Conservation (phyloP, 2,329 filamentous ascomycete species). For the Dactylellina haptotyla region DNA sequence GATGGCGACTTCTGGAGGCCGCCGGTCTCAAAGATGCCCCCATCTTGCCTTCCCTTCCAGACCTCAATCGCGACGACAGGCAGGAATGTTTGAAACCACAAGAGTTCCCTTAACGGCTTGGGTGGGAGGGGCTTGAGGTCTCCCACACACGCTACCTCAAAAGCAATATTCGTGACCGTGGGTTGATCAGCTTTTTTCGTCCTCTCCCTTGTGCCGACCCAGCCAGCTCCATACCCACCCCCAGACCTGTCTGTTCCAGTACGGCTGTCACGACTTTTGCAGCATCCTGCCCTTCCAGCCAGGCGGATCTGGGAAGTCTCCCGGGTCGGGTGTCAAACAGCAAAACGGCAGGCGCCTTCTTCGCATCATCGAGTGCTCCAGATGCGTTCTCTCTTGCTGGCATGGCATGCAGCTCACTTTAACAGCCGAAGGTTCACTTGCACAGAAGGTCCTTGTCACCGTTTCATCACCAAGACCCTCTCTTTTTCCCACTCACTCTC, state of each 20-base stretch:
- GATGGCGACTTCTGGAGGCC: slow-evolving; percentile 5
- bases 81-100: slow-evolving; percentile 49
- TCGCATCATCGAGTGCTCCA: slow-evolving; percentile 19
- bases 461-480: slow-evolving; percentile 20
- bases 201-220: background rate
- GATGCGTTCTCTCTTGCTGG: slow-evolving; percentile 28
- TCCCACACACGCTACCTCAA: slow-evolving; percentile 5
- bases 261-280: slow-evolving; percentile 45
- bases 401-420: slow-evolving; percentile 29
- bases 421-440: slow-evolving; percentile 22
- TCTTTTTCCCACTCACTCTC: background rate
- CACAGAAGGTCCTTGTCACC: slow-evolving; percentile 17
- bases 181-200: slow-evolving; percentile 28
- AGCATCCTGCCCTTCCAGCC: slow-evolving; percentile 38
- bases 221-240: background rate
- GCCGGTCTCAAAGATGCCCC: slow-evolving; percentile 14
- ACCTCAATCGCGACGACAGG: slow-evolving; percentile 31
- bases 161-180: slow-evolving; percentile 34
- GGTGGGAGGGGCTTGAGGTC: slow-evolving; percentile 4
- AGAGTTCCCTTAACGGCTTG: slow-evolving; percentile 39
- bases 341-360: slow-evolving; percentile 41
- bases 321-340: slow-evolving; percentile 36
- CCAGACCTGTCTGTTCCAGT: slow-evolving; percentile 29
- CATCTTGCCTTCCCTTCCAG: slow-evolving; percentile 32
- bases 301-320: slow-evolving; percentile 37